Percentiles rank a stretch among this genome's conserved stretches.
Conservation (phyloP, 2,329 filamentous ascomycete species). For the Colletotrichum cordylinicola region DNA sequence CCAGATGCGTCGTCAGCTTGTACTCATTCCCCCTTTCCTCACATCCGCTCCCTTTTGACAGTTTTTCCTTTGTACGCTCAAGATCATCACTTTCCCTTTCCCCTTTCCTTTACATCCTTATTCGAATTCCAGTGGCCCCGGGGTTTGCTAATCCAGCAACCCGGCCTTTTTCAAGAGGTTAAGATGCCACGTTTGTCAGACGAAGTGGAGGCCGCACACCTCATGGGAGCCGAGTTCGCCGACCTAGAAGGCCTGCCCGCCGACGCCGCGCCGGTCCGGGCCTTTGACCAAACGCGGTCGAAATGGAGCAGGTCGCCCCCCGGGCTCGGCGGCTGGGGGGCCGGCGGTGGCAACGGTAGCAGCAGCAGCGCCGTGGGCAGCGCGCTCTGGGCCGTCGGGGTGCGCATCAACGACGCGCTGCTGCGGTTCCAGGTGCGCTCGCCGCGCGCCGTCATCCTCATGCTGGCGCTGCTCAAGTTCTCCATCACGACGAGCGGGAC, state of each 20-base stretch:
- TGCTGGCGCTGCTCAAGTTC: constrained; percentile 41
- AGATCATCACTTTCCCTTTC: neutral
- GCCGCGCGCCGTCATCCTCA: constrained; percentile 36
- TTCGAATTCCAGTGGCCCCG: neutral
- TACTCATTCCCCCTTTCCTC: neutral
- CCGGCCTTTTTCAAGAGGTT: neutral
- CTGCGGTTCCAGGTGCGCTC: constrained; percentile 30
- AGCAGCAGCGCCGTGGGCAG: neutral
- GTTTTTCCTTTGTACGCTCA: neutral
- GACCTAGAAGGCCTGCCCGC: neutral
- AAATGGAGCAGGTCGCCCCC: neutral
- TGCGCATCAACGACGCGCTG: constrained; percentile 3
- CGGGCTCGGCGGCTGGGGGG: neutral
- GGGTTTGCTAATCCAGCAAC: neutral
- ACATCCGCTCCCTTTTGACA: neutral
- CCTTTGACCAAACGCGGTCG: neutral
- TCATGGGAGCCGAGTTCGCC: neutral
- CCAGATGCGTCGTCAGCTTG: neutral
- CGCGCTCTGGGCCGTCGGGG: neutral
- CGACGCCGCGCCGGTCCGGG: neutral
- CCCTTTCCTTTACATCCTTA: neutral
- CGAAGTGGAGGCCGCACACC: neutral
- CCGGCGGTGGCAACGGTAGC: neutral
- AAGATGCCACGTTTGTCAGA: constrained; percentile 3
- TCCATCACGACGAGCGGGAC: constrained; percentile 36